Evolutionary conservation across 208 protist species (phyloP).

Genomic region (Trypanosoma congolense): DNA sequence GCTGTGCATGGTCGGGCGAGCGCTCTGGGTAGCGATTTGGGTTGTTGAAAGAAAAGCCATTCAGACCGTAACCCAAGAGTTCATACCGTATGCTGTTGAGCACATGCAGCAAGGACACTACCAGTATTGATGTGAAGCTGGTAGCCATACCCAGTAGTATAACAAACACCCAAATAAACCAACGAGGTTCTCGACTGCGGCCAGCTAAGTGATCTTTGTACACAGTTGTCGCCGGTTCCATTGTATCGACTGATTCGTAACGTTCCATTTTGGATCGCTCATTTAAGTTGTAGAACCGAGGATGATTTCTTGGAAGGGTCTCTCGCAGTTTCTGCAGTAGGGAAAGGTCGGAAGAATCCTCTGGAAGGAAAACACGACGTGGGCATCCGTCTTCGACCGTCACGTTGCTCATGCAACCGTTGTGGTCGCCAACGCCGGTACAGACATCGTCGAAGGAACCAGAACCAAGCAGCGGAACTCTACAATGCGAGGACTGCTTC

Average conservation of each 20-base stretch:
- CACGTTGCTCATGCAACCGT: no score
- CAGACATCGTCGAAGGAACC: neutral
- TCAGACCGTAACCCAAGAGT: conserved; percentile 39
- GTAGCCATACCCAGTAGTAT: conserved; percentile 34
- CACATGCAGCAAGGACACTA: conserved; percentile 35
- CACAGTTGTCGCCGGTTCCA: conserved; percentile 41
- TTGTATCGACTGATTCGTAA: conserved; percentile 54
- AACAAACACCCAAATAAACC: conserved; percentile 67
- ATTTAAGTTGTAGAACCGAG: conserved; percentile 18
- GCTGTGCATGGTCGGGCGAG: neutral
- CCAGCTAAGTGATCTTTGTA: conserved; percentile 61
- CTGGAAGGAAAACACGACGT: neutral
- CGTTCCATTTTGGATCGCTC: conserved; percentile 42
- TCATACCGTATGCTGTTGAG: conserved; percentile 44
- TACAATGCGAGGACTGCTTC: neutral
- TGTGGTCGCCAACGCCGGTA: neutral
- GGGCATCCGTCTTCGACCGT: no score
- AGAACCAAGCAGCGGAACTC: neutral
- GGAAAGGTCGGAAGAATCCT: neutral
- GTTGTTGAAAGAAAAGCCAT: conserved; percentile 27
- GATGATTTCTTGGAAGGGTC: conserved; percentile 24
- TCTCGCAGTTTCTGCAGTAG: conserved; percentile 9
- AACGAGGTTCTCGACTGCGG: conserved; percentile 45
- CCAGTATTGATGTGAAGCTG: conserved; percentile 28
- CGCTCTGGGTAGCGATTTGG: conserved; percentile 2